Base-by-base conservation (phyloP, 148 eudicot genomes). In the Camellia japonica region DNA sequence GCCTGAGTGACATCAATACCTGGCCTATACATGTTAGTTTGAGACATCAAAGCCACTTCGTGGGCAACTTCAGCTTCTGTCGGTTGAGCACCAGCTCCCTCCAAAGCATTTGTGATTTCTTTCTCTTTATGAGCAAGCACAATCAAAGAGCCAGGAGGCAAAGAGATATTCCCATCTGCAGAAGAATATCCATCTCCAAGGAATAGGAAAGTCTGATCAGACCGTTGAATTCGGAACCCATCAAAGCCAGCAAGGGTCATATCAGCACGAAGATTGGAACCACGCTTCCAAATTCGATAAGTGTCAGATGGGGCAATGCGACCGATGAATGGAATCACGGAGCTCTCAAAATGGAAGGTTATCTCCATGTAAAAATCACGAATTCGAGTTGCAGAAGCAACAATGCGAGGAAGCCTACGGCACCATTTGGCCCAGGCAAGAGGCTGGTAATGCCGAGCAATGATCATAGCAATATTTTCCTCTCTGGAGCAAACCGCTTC, bases 371-470 rank as follows among this genome's bases (percentile, higher is more conserved):
- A 94, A 75, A 95, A 95, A 70, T 95, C 98, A 55, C 96, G 94
- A 75, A 95, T 91, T 42, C 98, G 85, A 68, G 89, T n/a, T 3
- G 92, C 83, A 0, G 97, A 91, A 3, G 96, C 97, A 41, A 95
- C 89, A 70, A 95, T 93, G 18, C 98, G 87, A 19, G 98, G 98
- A 79, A 95, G 97, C 78, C 98, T 83, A 13, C 98, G 90, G 68
- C 98, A 93, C 98, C 98, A 95, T 78, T 95, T 95, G 23, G 96
- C 96, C 97, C 98, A 93, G 42, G 98, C 96, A 82, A 91, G 91
- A 23, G 93, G 89, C 86, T 91, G 98, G 69, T 95, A 91, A 75
- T 93, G 93, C 75, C 94, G 82, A 20, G 95, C 93, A 78, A 95
- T 93, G 46, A 95, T 91, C 95, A 93, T 93, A 52, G 96, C 95